Conservation (phyloP, 208 protist genomes). For the Leishmania guyanensis region DNA sequence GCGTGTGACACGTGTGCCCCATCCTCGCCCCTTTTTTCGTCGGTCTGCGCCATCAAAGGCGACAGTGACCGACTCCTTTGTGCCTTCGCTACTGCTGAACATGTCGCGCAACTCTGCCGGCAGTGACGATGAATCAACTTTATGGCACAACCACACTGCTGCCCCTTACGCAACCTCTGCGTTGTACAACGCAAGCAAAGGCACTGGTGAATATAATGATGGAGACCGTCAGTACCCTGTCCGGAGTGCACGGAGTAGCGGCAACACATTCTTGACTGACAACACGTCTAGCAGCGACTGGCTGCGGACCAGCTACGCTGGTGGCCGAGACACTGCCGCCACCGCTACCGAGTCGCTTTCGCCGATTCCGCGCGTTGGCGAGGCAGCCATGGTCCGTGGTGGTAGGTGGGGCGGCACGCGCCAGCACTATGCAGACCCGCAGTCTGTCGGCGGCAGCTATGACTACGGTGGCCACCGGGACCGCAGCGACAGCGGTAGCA, state of each 20-base stretch:
- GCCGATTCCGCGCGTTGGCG: constrained; percentile 16
- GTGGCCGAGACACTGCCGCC: background rate
- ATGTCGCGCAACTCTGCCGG: constrained; percentile 5
- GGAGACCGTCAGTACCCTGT: background rate
- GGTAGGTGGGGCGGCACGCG: background rate
- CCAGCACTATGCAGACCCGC: constrained; percentile 8
- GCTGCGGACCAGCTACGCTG: constrained; percentile 1
- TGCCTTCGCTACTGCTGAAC: constrained; percentile 24
- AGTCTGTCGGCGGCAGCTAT: background rate
- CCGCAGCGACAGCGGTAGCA: constrained; percentile 1
- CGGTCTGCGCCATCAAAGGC: background rate
- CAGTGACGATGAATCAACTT: background rate
- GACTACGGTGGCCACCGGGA: background rate
- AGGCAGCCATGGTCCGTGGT: background rate
- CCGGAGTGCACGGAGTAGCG: constrained; percentile 7
- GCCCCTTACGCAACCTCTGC: constrained; percentile 4
- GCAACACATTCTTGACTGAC: constrained; percentile 30
- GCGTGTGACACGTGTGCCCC: background rate
- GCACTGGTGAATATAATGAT: background rate
- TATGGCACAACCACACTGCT: constrained; percentile 13
- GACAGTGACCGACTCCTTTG: constrained; percentile 18
- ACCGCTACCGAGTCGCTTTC: constrained; percentile 15
- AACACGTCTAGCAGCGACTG: constrained; percentile 27
- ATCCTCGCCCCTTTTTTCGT: constrained; percentile 8
- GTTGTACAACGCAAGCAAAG: background rate